Evolutionary conservation across 331 rosid species (phyloP), one percentile per base, ranked within the genome.

Genomic region (Saraca asoca): DNA sequence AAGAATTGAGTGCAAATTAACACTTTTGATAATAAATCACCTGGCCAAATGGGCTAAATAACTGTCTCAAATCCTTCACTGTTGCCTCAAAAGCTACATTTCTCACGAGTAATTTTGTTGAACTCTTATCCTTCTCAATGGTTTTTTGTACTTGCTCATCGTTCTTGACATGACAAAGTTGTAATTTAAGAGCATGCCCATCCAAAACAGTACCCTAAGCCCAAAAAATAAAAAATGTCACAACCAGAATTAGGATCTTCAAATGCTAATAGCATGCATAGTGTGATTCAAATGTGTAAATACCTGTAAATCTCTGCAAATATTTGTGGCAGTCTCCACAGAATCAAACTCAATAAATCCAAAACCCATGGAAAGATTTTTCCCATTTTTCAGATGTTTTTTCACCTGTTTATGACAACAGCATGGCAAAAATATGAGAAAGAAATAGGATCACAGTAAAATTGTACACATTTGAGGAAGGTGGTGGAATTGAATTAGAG

Each of bases 11-110:
- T 3, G 15, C 13, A 66, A 74, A 66, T 52, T 19, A 66, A 34
- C 12, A 24, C n/a, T 56, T 45, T 63, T 20, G 41, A 63, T n/a
- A 51, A 52, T 18, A 80, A 24, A 67, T 87, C 60, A 94, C 99
- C 99, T 94, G 96, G 74, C 99, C 97, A 68, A 86, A 94, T 42
- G 99, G 90, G 73, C 84, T 80, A 72, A 94, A 94, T 59, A 94
- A 83, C 76, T 85, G 89, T 57, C 95, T 83, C 72, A 94, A 70
- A 42, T 94, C 99, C 84, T 86, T 90, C 81, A 78, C 81, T 29
- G 95, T 86, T 37, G 99, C 97, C 80, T 90, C 85, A 50, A 94
- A 94, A 54, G 99, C 97, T 50, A 90, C 88, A 67, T 94, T 94
- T 85, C 46, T 85, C 13, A 94, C 85, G 48, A 85, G 89, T 70